Evolutionary conservation across 73 alveolate species (phyloP).

Genomic region (Uronychia setigera): DNA sequence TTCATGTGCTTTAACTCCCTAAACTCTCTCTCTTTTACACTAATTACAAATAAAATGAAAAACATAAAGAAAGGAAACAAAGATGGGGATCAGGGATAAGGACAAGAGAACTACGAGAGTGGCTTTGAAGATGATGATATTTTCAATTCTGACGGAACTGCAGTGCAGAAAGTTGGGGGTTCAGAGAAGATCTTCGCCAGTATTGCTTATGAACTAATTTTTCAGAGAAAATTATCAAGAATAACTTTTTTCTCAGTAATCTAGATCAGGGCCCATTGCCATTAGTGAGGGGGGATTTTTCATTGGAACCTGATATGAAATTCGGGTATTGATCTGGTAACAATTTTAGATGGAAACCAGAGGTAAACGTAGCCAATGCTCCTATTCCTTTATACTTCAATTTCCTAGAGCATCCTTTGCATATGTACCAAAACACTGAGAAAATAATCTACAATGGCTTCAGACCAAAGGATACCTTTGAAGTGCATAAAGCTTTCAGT

Average conservation of each 20-base stretch:
- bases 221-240: background rate
- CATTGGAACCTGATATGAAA: slow-evolving; percentile 38
- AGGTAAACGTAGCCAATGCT: slow-evolving; percentile 9
- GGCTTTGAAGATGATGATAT: too few species aligned
- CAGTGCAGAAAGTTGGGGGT: too few species aligned
- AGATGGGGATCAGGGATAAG: too few species aligned
- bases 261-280: slow-evolving; percentile 9
- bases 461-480: slow-evolving; percentile 32
- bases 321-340: slow-evolving; percentile 11
- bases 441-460: slow-evolving; percentile 20
- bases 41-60: too few species aligned
- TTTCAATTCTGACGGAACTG: too few species aligned
- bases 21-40: too few species aligned
- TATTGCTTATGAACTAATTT: background rate
- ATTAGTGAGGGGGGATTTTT: slow-evolving; percentile 3
- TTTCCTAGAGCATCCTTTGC: slow-evolving; percentile 18
- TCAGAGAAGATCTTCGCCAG: slow-evolving; percentile 4
- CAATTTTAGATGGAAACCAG: slow-evolving; percentile 17
- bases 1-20: too few species aligned
- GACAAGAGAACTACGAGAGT: too few species aligned
- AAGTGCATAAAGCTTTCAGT: slow-evolving; percentile 12
- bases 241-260: background rate
- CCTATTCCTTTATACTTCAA: slow-evolving; percentile 29
- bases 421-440: slow-evolving; percentile 2
- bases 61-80: too few species aligned